Evolutionary conservation across 345 rosid genomes (phyloP).

Genomic region (Sisymbrium irio): DNA sequence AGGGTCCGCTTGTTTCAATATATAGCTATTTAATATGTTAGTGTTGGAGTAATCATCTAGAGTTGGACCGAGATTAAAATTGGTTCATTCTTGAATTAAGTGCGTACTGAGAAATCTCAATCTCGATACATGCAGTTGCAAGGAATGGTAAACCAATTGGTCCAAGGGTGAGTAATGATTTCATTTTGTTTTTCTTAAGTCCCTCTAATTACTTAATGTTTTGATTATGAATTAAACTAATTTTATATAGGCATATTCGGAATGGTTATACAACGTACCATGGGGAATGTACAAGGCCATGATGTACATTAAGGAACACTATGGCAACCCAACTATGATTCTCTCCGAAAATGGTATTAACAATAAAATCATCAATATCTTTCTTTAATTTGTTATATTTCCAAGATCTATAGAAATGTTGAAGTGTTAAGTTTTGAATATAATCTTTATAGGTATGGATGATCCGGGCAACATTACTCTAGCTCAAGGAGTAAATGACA

Average conservation of each 20-base stretch:
- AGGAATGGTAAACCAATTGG: slow-evolving; percentile 74
- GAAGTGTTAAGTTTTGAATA: not conserved
- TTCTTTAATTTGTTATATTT: not conserved
- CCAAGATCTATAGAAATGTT: not conserved
- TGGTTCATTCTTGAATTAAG: not conserved
- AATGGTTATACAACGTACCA: slow-evolving; percentile 92
- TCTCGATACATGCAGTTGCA: slow-evolving; percentile 42
- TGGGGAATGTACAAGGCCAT: slow-evolving; percentile 94
- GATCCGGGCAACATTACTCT: slow-evolving; percentile 78
- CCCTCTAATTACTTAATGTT: not conserved
- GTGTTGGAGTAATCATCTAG: not conserved
- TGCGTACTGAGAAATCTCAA: not conserved
- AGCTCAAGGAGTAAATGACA: slow-evolving; percentile 66
- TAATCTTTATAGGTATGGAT: slow-evolving; percentile 67
- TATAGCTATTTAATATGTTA: not conserved
- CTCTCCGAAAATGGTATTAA: slow-evolving; percentile 81
- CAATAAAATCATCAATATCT: not conserved
- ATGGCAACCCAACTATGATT: slow-evolving; percentile 83
- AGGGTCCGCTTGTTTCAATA: not conserved
- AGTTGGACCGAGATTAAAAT: not conserved
- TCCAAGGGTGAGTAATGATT: slow-evolving; percentile 50
- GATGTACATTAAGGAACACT: slow-evolving; percentile 80
- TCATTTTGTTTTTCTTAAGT: not conserved
- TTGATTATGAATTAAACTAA: not conserved
- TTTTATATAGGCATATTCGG: slow-evolving; percentile 66